Base-by-base conservation (phyloP, 306 rosid species). In the Cotoneaster glaucophyllus region DNA sequence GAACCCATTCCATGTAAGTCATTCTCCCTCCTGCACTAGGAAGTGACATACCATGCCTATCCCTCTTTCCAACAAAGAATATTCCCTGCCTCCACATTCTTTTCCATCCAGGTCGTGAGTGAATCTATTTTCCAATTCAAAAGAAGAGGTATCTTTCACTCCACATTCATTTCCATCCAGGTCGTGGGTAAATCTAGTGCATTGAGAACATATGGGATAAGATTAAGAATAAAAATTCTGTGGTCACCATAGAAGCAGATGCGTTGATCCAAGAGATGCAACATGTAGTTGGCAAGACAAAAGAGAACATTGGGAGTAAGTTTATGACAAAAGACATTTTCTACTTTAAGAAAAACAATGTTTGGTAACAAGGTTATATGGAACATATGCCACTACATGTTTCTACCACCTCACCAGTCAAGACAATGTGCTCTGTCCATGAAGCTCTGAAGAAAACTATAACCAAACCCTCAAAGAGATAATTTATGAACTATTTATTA, bases 401-500 rank as follows among this genome's bases (percentile, higher is more conserved):
- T 62, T 70, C n/a, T 58, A 53, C 18, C 48, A 31, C 44, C 63
- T 70, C 45, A 53, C 48, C 29, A 53, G 29, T 21, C 64, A 58
- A 18, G 45, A 56, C n/a, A 54, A 70, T n/a, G 65, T 14, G 28
- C 52, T 54, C 64, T 52, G n/a, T 53, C 45, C 39, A 74, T 58
- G 34, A 54, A 74, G 32, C 73, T 22, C 2, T 43, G 8, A 54
- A 34, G 71, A 67, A 69, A 69, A 10, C 26, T 43, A 63, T 57
- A 26, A 69, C 34, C n/a, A 70, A 66, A 22, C 7, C n/a, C 62
- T 52, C 31, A 67, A 14, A 58, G 50, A 71, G 39, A 37, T 13
- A 14, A 48, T 43, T 67, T 59, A 43, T 22, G 75, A 70, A 71
- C 61, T 54, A 67, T 69, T 67, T 32, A 65, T 73, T 70, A 86